Base-by-base conservation (phyloP, 2,329 filamentous ascomycete genomes). In the Dactylella cylindrospora region DNA sequence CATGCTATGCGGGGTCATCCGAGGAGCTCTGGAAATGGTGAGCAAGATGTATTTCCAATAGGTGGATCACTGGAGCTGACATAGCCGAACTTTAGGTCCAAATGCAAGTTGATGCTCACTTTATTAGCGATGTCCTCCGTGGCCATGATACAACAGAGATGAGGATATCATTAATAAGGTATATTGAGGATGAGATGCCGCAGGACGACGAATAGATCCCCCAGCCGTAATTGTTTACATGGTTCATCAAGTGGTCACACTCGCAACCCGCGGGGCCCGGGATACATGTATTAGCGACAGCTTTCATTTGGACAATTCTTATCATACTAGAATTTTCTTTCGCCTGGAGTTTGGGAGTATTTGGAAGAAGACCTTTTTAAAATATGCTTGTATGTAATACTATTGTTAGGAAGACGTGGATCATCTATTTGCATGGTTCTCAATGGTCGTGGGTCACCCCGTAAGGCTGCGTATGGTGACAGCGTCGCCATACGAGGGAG, bases 91-190 rank as follows among this genome's bases (percentile, higher is more conserved):
- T 32, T 45, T 65, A 69, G 83, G 82, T 86, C 17, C 91, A 97
- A 80, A 95, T 97, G 89, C 93, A 97, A 74, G 90, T 97, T 3
- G 91, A 98, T 72, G 89, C 89, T 39, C 90, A 95, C 71, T 98
- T 97, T 72, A 86, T 95, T 70, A 96, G 88, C 72, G 93, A 98
- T 73, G 81, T 95, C 25, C 77, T 98, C 61, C 83, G 90, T 53
- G 93, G 93, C 2, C 91, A 96, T 70, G 93, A 98, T 72, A 91
- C 88, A 13, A 98, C 93, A 0, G 93, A 98, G 77, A 96, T 98
- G 88, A 81, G 91, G 70, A 85, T 98, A 70, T 88, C 88, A 22
- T 76, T 98, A 69, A 82, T 97, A 69, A 82, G 91, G 69, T 96
- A 95, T 72, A 95, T 98, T 68, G 93, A 98, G 71, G 93, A 98